Evolutionary conservation across 306 rosid species (phyloP), one percentile per base, ranked within the genome.

Genomic region (Cucurbita argyrosperma): DNA sequence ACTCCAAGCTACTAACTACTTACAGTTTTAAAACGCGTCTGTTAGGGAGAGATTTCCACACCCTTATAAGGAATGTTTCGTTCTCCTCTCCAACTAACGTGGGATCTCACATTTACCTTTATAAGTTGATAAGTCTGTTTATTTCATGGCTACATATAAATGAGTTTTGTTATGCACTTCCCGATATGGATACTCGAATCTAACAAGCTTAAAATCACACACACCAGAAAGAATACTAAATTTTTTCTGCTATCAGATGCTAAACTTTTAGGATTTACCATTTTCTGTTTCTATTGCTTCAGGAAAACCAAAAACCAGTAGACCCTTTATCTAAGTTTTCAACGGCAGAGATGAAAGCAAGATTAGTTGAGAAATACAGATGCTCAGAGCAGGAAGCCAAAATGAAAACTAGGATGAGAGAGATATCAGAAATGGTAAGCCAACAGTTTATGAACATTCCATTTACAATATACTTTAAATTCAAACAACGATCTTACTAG

Each of bases 271-370:
- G 8, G 13, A 23, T 74, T 74, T 57, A 65, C 37, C 66, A 7
- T 39, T 75, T 30, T 26, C 26, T 47, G 57, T 45, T 30, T 60
- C 21, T 18, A 13, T 23, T 18, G 15, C 35, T 63, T 11, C 77
- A 94, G 97, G 99, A 87, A 66, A 86, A 81, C 79, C 92, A 87
- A 46, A 86, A 84, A 78, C 84, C 92, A 75, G 62, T 85, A 71
- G 96, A 89, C 70, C 96, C 99, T 81, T 88, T 90, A 79, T 51
- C 79, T 83, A 85, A 87, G 78, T 26, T 86, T 87, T 88, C 90
- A 37, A 94, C 99, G 8, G 86, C 95, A 69, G 84, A 89, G 78
- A 94, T 94, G 64, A 94, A 86, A 79, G 90, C 88, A 23, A 85
- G 47, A 80, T 89, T 94, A n/a, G 80, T 88, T 62, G 99, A 91